Evolutionary conservation across 192 early-diverging fungal genomes (phyloP), one percentile per base, ranked within the genome.

Genomic region (Ambispora gerdemannii): DNA sequence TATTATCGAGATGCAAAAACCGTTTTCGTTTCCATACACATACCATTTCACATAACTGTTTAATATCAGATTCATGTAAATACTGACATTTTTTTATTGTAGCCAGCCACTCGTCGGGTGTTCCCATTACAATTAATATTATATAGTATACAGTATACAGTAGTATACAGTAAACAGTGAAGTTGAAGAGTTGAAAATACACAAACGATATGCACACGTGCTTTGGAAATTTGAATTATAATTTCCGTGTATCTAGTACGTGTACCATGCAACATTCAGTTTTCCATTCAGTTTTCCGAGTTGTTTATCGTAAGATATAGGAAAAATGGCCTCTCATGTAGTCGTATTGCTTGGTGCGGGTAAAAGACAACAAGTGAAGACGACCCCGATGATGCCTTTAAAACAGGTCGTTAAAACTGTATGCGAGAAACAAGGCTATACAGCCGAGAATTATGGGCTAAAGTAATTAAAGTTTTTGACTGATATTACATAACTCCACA

Each of bases 21-120:
- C 11, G 27, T 19, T 8, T 52, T n/a, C 24, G 34, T 60, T 60
- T 33, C 17, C 17, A 60, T 50, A 7, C 13, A 32, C 43, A 55
- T 83, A 94, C 95, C 88, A 93, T 94, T 72, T 99, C 97, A 77
- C 97, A 99, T 27, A 99, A 89, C 78, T 90, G 90, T 81, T 97
- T 97, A 70, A 99, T 97, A 77, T 97, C 97, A 1, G 87, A 79
- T 81, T 99, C 97, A 19, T 92, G 88, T 33, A 99, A 81, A 71
- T 91, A 95, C 77, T 96, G 90, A 80, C 97, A 95, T 85, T 92
- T 89, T 71, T 90, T 90, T 36, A 97, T 89, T 19, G 82, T 89
- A 53, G 88, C 90, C 50, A 99, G 88, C 97, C 97, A 99, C 84
- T 99, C 93, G 72, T 93, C 95, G 50, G 94, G 95, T 61, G 90